phyloP scores from a whole-genome alignment of 306 rosid species.

The Lablab purpureus region DNA sequence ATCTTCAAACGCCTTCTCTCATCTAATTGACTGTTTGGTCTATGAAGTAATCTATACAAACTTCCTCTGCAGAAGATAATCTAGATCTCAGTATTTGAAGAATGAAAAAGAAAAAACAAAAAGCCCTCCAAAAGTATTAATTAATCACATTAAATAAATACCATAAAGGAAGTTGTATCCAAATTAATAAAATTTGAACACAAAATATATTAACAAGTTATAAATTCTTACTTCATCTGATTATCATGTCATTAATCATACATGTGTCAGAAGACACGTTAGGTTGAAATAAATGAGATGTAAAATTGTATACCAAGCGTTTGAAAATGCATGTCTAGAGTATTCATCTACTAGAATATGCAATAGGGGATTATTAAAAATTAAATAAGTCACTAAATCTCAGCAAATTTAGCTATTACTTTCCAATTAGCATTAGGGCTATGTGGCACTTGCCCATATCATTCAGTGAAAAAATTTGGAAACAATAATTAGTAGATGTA shows the following conservation, averaged over 20 bases:
- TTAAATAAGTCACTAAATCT: not conserved
- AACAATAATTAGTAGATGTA: constrained; percentile 19
- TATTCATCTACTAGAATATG: constrained; percentile 25
- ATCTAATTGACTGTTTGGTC: constrained; percentile 96
- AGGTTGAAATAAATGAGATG: constrained; percentile 10
- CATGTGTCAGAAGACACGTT: constrained; percentile 19
- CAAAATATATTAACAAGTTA: not conserved
- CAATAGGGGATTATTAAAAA: not conserved
- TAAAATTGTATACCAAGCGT: not conserved
- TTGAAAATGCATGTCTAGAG: constrained; percentile 25
- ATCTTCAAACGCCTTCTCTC: constrained; percentile 92
- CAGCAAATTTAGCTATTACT: not conserved
- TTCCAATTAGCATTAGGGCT: not conserved
- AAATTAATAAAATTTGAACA: not conserved
- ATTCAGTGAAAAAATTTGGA: not conserved
- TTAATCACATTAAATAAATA: constrained; percentile 20
- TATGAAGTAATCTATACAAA: constrained; percentile 93
- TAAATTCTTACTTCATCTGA: not conserved
- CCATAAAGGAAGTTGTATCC: constrained; percentile 9
- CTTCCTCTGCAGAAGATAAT: constrained; percentile 83
- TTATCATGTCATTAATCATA: not conserved
- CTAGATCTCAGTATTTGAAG: constrained; percentile 51
- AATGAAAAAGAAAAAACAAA: constrained; percentile 15
- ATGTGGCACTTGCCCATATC: not conserved
- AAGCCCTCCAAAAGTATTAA: constrained; percentile 4